phyloP scores from a whole-genome alignment of 2,329 filamentous ascomycete species.

The Aspergillus spinulosporus region DNA sequence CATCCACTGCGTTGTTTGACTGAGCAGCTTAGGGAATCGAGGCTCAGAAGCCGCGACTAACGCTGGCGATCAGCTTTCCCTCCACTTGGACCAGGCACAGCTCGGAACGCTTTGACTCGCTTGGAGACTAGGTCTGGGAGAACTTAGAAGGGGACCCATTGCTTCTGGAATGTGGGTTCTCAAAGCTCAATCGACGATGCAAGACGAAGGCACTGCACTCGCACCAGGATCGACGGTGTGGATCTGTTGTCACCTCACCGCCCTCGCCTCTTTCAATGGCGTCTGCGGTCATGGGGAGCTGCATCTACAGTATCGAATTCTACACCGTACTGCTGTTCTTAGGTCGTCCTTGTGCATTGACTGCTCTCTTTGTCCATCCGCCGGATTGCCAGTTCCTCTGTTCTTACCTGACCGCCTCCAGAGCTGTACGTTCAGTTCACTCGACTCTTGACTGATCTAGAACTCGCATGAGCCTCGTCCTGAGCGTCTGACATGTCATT shows the following conservation, averaged over 20 bases:
- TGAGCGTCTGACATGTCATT: slow-evolving; percentile 34
- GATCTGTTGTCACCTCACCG: background rate
- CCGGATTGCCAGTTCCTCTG: background rate
- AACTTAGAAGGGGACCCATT: slow-evolving; percentile 12
- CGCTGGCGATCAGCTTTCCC: background rate
- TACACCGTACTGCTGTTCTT: background rate
- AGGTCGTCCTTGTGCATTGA: background rate
- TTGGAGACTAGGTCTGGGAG: background rate
- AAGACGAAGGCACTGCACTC: background rate
- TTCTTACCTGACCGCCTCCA: too few species aligned
- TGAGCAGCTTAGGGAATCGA: slow-evolving; percentile 1
- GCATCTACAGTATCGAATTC: too few species aligned
- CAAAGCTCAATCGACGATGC: too few species aligned
- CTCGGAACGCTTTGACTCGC: slow-evolving; percentile 23
- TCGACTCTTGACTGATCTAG: background rate
- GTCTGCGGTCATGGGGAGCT: too few species aligned
- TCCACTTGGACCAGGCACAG: background rate
- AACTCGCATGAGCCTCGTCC: background rate
- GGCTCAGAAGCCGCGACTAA: slow-evolving; percentile 1
- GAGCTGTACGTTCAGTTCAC: background rate
- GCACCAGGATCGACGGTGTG: background rate
- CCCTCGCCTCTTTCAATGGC: background rate
- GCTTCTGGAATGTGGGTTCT: slow-evolving; percentile 18
- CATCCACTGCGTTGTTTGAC: background rate
- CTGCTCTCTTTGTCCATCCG: background rate